Percentiles rank a stretch among this genome's conserved stretches.
These are phyloP conservation scores for Lasiodiplodia citricola DNA, from an alignment of 2,329 filamentous ascomycete species.

Conservation along the genomic window DNA sequence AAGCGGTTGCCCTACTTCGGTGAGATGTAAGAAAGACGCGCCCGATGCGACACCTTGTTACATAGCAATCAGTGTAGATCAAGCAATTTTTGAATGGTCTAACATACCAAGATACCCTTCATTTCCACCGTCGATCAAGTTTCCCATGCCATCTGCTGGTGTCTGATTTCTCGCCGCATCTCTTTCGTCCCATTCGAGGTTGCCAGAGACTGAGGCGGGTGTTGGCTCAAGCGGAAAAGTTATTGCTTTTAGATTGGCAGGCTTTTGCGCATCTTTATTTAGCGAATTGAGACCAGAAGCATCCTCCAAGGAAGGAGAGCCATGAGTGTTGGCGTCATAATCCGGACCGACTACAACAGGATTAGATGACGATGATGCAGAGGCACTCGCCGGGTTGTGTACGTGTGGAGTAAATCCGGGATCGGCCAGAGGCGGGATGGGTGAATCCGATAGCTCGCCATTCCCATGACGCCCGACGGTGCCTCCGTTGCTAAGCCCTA, in stretches of 20 bases:
- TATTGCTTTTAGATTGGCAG: neutral
- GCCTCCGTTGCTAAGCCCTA: too few relatives aligned
- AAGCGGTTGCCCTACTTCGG: neutral
- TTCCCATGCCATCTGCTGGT: constrained; percentile 15
- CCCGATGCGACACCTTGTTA: constrained; percentile 12
- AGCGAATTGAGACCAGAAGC: neutral
- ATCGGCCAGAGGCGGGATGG: neutral
- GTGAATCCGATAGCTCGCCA: neutral
- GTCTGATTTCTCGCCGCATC: neutral
- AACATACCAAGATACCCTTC: constrained; percentile 10
- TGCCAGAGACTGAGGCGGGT: constrained; percentile 1
- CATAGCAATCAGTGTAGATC: neutral
- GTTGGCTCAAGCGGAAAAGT: constrained; percentile 12
- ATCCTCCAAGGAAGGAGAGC: too few relatives aligned
- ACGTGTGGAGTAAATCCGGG: neutral
- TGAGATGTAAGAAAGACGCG: constrained; percentile 12
- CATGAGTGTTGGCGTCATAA: neutral
- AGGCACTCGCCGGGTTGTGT: neutral
- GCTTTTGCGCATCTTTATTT: neutral
- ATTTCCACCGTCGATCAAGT: constrained; percentile 6
- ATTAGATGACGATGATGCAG: neutral
- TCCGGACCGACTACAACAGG: neutral
- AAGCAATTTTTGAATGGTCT: neutral
- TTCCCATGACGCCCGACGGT: neutral
- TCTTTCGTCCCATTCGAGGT: constrained; percentile 23